phyloP scores from a whole-genome alignment of 768 basidiomycete genomes.

The Hericium erinaceus region DNA sequence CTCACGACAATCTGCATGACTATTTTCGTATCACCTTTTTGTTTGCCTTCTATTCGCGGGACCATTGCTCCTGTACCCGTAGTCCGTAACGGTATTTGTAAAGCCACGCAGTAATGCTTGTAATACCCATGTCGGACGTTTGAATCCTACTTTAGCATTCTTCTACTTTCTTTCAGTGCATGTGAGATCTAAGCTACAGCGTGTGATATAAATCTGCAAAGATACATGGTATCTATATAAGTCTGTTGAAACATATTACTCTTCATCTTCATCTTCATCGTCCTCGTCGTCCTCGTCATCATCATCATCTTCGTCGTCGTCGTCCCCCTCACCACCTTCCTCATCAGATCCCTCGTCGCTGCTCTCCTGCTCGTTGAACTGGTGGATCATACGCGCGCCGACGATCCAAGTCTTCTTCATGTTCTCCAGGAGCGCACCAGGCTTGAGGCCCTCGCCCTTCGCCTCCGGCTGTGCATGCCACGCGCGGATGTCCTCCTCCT shows the following conservation, averaged over 20 bases:
- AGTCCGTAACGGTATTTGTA: not conserved
- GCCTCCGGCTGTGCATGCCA: constrained; percentile 66
- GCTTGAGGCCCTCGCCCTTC: constrained; percentile 38
- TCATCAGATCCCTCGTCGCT: constrained; percentile 30
- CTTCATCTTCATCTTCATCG: constrained; percentile 24
- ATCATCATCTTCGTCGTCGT: constrained; percentile 14
- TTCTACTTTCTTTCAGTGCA: not conserved
- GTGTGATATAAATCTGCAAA: not conserved
- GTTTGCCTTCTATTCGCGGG: not conserved
- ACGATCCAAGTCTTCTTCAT: constrained; percentile 61
- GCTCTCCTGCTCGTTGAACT: constrained; percentile 73
- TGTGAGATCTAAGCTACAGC: not conserved
- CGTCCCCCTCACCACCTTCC: constrained; percentile 16
- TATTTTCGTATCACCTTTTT: not conserved
- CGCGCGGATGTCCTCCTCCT: constrained; percentile 79
- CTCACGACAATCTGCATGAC: not conserved
- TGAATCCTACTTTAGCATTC: not conserved
- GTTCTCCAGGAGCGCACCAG: constrained; percentile 38
- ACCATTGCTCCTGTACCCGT: not conserved
- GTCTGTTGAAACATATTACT: constrained; percentile 16
- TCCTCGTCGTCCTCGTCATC: constrained; percentile 24
- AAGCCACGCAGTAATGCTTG: not conserved
- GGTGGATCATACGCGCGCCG: constrained; percentile 67
- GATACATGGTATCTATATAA: not conserved
- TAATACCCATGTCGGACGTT: not conserved